Evolutionary conservation across 202 grass and related monocot species (phyloP).

Genomic region (Setaria viridis): DNA sequence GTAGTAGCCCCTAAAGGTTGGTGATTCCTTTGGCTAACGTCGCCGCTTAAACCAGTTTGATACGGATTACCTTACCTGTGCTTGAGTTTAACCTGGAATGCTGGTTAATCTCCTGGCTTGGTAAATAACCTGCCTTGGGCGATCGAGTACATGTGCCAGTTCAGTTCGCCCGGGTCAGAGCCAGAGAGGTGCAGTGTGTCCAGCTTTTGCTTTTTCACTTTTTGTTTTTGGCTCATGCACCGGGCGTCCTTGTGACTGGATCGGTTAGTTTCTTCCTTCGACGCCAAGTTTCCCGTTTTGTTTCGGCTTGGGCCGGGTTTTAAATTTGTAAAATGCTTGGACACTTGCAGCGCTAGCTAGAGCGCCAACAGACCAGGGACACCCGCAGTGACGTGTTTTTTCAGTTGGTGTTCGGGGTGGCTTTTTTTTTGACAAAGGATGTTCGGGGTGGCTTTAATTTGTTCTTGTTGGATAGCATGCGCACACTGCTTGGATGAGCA

Average conservation of each 20-base stretch:
- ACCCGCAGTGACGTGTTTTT: not conserved
- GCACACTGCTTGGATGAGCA: not conserved
- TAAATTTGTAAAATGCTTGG: conserved; percentile 27
- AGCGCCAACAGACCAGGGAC: not conserved
- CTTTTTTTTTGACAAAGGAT: too few relatives aligned
- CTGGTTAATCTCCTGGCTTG: not conserved
- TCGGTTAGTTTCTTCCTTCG: conserved; percentile 37
- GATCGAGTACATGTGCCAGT: not conserved
- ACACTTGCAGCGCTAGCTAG: not conserved
- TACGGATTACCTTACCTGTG: not conserved
- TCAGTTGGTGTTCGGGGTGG: not conserved
- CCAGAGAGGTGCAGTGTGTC: not conserved
- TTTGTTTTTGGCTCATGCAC: conserved; percentile 17
- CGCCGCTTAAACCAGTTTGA: not conserved
- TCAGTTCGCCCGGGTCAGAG: conserved; percentile 35
- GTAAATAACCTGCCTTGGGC: not conserved
- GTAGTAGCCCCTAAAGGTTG: not conserved
- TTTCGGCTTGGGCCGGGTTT: conserved; percentile 16
- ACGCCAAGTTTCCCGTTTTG: conserved; percentile 26
- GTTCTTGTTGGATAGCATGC: not conserved
- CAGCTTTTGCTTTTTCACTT: conserved; percentile 38
- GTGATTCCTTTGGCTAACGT: not conserved
- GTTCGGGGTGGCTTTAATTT: not conserved
- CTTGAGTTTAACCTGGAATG: not conserved
- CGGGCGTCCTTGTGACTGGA: not conserved